Base-by-base conservation (phyloP, 176 grass and related monocot genomes). In the Leersia perrieri region DNA sequence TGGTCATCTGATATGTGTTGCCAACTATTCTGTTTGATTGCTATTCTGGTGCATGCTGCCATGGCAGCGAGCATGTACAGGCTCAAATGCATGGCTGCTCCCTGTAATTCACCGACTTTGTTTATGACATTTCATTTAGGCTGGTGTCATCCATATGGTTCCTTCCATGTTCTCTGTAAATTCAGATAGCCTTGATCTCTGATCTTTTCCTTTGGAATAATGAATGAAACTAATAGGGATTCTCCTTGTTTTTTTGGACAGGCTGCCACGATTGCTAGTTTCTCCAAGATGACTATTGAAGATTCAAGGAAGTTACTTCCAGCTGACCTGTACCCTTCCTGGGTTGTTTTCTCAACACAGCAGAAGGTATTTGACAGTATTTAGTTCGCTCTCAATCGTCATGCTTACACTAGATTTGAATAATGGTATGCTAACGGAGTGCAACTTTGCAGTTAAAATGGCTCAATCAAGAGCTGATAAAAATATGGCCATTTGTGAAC, bases 401-500 rank as follows among this genome's bases (percentile, higher is more conserved):
- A 35, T 73, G 39, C 81, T 62, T 82, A 13, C 32, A 45, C 11
- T 33, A 5, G 57, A 66, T 79, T 33, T 32, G 39, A 64, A 71
- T 73, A 60, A 73, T 34, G 62, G 63, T 83, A 61, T 86, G 28
- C 25, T 90, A 31, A 91, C 72, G 28, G 4, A 1, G 4, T 1
- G 18, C 12, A 27, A 26, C 88, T 26, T 40, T 88, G 63, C 90
- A 98, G 96, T 62, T 98, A 82, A 98, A 95, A 89, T 98, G 96
- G 96, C 90, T 98, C 64, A 98, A 98, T 83, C 62, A 88, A 60
- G 90, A 98, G 83, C 79, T 98, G 66, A 85, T 74, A 36, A 98
- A 98, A 84, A 91, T 98, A 67, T 98, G 96, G 96, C 96, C 96
- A 61, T 98, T 63, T 74, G 88, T 98, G n/a, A 79, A 91, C 79